A percentile compares a stretch with the other conserved stretches of the same genome.
These are phyloP conservation scores for Leccinellum rugosiceps DNA, from an alignment of 768 basidiomycete genomes.

Conservation along the genomic window DNA sequence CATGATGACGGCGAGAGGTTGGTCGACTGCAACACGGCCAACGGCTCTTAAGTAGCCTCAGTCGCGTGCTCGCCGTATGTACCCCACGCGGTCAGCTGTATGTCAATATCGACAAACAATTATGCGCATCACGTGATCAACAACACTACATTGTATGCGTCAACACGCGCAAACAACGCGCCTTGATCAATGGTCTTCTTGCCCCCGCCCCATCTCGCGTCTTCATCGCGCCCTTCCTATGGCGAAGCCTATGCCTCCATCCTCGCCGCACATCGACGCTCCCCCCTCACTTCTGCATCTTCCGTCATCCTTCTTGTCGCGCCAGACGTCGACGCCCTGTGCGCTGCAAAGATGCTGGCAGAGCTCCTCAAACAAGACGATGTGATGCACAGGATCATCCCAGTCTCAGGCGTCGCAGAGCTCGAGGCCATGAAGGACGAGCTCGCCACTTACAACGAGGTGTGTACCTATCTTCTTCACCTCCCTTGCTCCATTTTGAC, in stretches of 20 bases:
- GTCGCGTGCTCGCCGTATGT: constrained; percentile 29
- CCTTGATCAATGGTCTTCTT: constrained; percentile 55
- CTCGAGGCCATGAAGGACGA: constrained; percentile 65
- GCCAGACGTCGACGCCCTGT: constrained; percentile 89
- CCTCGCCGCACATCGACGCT: constrained; percentile 66
- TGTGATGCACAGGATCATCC: constrained; percentile 84
- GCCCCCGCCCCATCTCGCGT: constrained; percentile 66
- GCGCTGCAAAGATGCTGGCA: constrained; percentile 86
- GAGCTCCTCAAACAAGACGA: constrained; percentile 92
- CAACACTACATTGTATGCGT: background rate
- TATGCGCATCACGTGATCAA: constrained; percentile 6
- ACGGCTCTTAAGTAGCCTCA: constrained; percentile 27
- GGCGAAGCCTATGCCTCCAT: constrained; percentile 70
- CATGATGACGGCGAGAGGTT: constrained; percentile 41
- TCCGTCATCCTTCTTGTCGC: constrained; percentile 84
- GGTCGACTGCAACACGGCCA: background rate
- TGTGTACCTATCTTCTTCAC: constrained; percentile 28
- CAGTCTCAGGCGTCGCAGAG: constrained; percentile 82
- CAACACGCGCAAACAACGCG: background rate
- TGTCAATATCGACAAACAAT: constrained; percentile 14
- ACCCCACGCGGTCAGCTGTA: constrained; percentile 24
- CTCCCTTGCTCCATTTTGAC: background rate
- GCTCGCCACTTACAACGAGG: constrained; percentile 64
- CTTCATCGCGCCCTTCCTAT: constrained; percentile 60
- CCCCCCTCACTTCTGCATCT: constrained; percentile 73